These are phyloP conservation scores for Arbutus unedo DNA, from an alignment of 148 eudicot species.

Conservation along the genomic window DNA sequence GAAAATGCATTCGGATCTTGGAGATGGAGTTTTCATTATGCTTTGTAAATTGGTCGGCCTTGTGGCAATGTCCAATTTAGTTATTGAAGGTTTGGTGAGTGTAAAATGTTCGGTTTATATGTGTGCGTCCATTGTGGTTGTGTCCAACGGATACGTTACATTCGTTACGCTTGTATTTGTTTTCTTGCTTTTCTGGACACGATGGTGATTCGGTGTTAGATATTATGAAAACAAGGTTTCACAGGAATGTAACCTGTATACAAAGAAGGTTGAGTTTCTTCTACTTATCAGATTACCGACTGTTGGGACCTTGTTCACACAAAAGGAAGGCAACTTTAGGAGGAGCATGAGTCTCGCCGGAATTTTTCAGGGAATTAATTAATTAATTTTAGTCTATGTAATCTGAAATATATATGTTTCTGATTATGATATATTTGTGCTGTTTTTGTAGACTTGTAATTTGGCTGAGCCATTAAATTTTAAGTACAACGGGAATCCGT, in stretches of 20 bases:
- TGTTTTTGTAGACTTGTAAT: constrained; percentile 52
- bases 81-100: neutral
- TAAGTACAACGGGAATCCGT: constrained; percentile 60
- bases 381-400: neutral
- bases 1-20: neutral
- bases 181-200: neutral
- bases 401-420: neutral
- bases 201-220: neutral
- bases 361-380: neutral
- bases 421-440: neutral
- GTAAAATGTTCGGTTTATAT: neutral
- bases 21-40: neutral
- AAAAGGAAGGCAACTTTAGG: neutral
- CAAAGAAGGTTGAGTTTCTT: neutral
- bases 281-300: neutral
- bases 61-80: neutral
- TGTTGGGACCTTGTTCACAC: neutral
- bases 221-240: neutral
- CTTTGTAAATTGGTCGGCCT: neutral
- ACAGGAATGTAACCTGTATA: neutral
- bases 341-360: neutral
- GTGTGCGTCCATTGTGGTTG: neutral
- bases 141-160: no score
- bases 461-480: constrained; percentile 55
- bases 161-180: neutral